Evolutionary conservation across 1,139 yeast genomes (phyloP).

Genomic region (Yamadazyma spencermartinsiae): DNA sequence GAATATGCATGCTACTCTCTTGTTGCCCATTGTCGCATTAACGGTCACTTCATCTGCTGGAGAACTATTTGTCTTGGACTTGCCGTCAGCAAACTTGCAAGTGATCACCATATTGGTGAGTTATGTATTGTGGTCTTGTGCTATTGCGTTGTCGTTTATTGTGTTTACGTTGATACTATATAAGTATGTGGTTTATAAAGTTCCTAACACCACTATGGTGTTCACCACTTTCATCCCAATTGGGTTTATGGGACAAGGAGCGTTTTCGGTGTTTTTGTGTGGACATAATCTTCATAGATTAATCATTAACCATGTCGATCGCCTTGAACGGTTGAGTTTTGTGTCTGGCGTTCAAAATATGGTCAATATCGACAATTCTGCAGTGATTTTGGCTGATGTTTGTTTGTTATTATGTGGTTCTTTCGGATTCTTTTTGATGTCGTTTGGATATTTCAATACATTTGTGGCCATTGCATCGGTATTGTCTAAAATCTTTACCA

Average conservation of each 20-base stretch:
- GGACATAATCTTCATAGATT: constrained; percentile 41
- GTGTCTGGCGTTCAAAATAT: neutral
- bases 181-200: constrained; percentile 56
- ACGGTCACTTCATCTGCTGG: constrained; percentile 76
- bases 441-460: constrained; percentile 67
- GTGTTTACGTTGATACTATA: constrained; percentile 58
- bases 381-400: constrained; percentile 18
- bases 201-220: constrained; percentile 48
- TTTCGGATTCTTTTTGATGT: constrained; percentile 49
- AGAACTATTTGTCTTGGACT: constrained; percentile 45
- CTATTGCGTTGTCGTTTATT: constrained; percentile 60
- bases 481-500: constrained; percentile 37
- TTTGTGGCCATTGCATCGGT: constrained; percentile 51
- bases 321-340: neutral
- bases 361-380: neutral
- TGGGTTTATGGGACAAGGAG: constrained; percentile 72
- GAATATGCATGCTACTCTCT: constrained; percentile 43
- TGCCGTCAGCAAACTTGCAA: constrained; percentile 43
- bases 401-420: constrained; percentile 22
- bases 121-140: constrained; percentile 66
- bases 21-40: constrained; percentile 74
- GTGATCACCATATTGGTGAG: constrained; percentile 55
- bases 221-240: constrained; percentile 32
- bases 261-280: constrained; percentile 62
- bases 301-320: constrained; percentile 13